phyloP scores from a whole-genome alignment of 768 basidiomycete species.

The Porpolomopsis calyptriformis region DNA sequence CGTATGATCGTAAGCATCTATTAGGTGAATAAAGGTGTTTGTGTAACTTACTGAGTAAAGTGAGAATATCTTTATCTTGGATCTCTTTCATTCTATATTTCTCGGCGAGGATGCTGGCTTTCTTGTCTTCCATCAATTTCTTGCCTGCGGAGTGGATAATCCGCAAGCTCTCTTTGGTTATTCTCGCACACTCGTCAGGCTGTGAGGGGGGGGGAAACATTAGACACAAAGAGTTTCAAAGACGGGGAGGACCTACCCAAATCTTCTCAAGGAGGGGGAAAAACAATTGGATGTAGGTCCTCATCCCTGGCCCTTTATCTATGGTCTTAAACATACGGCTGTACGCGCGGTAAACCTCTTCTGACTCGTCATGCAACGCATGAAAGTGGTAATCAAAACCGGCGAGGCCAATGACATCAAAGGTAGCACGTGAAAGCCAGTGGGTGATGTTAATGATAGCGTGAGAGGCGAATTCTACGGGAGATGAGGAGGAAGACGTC shows the following conservation, averaged over 20 bases:
- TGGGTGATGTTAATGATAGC: conserved; percentile 24
- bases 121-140: conserved; percentile 34
- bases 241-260: conserved; percentile 26
- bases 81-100: conserved; percentile 20
- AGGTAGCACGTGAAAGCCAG: conserved; percentile 51
- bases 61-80: conserved; percentile 38
- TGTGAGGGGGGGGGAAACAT: conserved; percentile 13
- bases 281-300: conserved; percentile 34
- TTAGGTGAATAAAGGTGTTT: background rate
- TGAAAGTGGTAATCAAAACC: conserved; percentile 45
- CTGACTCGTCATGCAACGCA: conserved; percentile 37
- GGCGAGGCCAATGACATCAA: conserved; percentile 17
- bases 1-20: background rate
- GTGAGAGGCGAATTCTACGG: conserved; percentile 8
- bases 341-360: conserved; percentile 39
- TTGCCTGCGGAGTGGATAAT: conserved; percentile 33
- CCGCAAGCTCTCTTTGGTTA: conserved; percentile 27
- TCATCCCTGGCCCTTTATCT: conserved; percentile 32
- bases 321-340: conserved; percentile 22
- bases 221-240: background rate
- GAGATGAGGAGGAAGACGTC: background rate
- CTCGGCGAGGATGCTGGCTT: conserved; percentile 26
- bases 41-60: conserved; percentile 32
- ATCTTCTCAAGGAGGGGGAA: conserved; percentile 36
- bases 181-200: conserved; percentile 32